A percentile compares a stretch with the other conserved stretches of the same genome.
These are phyloP conservation scores for Claviceps capensis DNA, from an alignment of 2,329 filamentous ascomycete genomes.

Conservation along the genomic window DNA sequence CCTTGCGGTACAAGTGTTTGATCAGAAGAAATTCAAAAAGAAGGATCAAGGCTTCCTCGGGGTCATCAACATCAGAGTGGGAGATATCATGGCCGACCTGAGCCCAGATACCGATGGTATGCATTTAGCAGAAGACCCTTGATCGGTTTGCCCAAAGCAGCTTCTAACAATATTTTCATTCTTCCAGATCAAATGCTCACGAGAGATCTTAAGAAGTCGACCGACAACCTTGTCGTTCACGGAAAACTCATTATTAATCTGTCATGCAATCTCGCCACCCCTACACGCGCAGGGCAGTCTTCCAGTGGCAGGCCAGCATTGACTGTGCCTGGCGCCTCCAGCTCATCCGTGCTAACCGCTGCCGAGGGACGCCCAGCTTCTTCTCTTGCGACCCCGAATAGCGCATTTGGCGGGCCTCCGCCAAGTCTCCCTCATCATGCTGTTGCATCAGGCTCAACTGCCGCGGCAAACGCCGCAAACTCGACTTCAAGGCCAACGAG, in stretches of 20 bases:
- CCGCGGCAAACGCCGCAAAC: constrained; percentile 14
- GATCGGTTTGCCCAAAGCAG: constrained; percentile 8
- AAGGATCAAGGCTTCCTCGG: constrained; percentile 98
- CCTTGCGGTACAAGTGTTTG: constrained; percentile 93
- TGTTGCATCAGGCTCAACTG: constrained; percentile 31
- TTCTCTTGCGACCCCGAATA: constrained; percentile 36
- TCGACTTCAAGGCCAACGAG: constrained; percentile 19
- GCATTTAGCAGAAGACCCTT: constrained; percentile 11
- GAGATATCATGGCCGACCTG: constrained; percentile 76
- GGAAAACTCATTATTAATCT: constrained; percentile 95
- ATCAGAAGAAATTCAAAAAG: constrained; percentile 99
- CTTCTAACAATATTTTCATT: constrained; percentile 14
- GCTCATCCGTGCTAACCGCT: constrained; percentile 28
- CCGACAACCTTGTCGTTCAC: constrained; percentile 93
- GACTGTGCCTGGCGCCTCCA: constrained; percentile 29
- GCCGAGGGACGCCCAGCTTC: constrained; percentile 39
- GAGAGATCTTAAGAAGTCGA: constrained; percentile 91
- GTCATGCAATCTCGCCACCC: constrained; percentile 72
- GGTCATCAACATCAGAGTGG: constrained; percentile 92
- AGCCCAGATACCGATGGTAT: constrained; percentile 82
- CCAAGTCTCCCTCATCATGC: constrained; percentile 31
- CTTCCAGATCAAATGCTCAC: constrained; percentile 94
- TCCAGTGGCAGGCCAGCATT: constrained; percentile 34
- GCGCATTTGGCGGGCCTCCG: constrained; percentile 26
- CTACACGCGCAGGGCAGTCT: constrained; percentile 40